These are phyloP conservation scores for Acorus calamus DNA, from an alignment of 106 monocot species.

Conservation along the genomic window DNA sequence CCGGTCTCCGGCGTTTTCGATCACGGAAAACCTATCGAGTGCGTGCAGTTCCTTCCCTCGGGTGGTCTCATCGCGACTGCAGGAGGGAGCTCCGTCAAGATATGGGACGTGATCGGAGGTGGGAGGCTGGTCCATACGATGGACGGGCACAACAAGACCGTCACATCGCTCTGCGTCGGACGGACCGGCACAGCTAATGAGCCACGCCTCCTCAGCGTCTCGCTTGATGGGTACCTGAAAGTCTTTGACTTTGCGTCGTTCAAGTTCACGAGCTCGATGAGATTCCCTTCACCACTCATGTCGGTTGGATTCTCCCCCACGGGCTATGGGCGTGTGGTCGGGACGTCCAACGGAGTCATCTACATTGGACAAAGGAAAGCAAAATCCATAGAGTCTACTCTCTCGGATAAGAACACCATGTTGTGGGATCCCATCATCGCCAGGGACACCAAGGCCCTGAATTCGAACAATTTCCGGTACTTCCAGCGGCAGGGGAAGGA, in stretches of 20 bases:
- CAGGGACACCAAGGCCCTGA: background rate
- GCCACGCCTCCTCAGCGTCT: conserved; percentile 65
- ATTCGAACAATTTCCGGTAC: conserved; percentile 43
- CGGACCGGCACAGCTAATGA: conserved; percentile 32
- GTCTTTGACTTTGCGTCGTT: conserved; percentile 68
- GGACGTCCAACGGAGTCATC: conserved; percentile 69
- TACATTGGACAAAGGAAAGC: conserved; percentile 58
- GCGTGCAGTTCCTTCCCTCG: conserved; percentile 72
- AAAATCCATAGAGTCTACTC: conserved; percentile 16
- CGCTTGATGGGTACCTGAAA: conserved; percentile 91
- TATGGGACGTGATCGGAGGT: conserved; percentile 88
- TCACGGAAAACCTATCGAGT: conserved; percentile 73
- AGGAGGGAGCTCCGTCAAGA: conserved; percentile 69
- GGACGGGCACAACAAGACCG: conserved; percentile 91
- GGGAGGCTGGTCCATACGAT: conserved; percentile 65
- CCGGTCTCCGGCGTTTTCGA: conserved; percentile 21
- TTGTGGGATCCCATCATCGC: too few species aligned
- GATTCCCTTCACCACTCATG: conserved; percentile 66
- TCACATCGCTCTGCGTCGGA: conserved; percentile 53
- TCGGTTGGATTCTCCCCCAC: conserved; percentile 80
- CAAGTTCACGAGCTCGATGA: conserved; percentile 75
- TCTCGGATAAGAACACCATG: too few species aligned
- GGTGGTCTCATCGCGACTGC: conserved; percentile 82
- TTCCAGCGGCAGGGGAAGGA: conserved; percentile 54
- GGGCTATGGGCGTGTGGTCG: conserved; percentile 48